Evolutionary conservation across 371 early-diverging fungal species (phyloP).

Genomic region (Chytridiales sp.): DNA sequence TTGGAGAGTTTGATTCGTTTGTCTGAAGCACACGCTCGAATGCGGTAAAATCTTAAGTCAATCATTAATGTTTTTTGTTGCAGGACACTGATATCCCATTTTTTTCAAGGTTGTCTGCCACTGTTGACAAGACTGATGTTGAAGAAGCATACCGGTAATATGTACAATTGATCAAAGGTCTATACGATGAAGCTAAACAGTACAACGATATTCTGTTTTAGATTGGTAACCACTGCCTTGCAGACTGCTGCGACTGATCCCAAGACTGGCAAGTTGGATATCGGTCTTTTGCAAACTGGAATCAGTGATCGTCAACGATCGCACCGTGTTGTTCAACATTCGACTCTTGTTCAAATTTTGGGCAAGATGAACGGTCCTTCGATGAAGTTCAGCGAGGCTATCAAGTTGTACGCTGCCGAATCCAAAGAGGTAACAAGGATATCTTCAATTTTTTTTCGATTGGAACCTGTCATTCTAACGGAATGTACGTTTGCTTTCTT

Average conservation of each 20-base stretch:
- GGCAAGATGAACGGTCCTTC: conserved; percentile 8
- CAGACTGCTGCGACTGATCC: conserved; percentile 98
- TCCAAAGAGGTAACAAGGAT: neutral
- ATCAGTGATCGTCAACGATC: conserved; percentile 40
- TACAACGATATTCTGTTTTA: neutral
- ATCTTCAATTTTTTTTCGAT: neutral
- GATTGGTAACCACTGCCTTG: conserved; percentile 89
- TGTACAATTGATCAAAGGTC: too few relatives aligned
- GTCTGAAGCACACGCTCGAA: conserved; percentile 97
- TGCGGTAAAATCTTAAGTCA: conserved; percentile 59
- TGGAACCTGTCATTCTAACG: neutral
- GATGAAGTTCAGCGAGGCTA: conserved; percentile 21
- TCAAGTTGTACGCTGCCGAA: conserved; percentile 11
- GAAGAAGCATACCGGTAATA: conserved; percentile 59
- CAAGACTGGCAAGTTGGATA: conserved; percentile 95
- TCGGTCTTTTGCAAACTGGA: conserved; percentile 96
- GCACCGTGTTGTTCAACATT: conserved; percentile 23
- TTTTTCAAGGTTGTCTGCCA: conserved; percentile 35
- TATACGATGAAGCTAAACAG: too few relatives aligned
- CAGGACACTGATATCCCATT: neutral
- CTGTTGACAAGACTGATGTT: conserved; percentile 59
- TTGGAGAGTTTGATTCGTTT: conserved; percentile 99
- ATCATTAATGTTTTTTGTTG: conserved; percentile 5
- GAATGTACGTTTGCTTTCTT: neutral
- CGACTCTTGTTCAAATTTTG: conserved; percentile 25